phyloP scores from a whole-genome alignment of 2,329 filamentous ascomycete species.

The Dothideomycetes sp. region DNA sequence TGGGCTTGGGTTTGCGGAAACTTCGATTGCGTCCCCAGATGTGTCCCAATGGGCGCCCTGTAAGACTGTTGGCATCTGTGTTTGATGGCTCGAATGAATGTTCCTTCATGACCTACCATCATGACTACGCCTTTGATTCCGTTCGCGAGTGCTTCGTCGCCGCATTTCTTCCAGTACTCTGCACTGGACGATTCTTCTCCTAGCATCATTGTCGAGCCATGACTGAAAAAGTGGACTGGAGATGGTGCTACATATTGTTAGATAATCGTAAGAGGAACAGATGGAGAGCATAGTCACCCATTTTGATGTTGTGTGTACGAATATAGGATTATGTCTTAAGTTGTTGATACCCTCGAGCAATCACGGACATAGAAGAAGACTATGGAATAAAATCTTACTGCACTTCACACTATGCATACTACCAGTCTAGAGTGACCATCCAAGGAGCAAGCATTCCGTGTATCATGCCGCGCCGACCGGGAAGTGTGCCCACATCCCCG shows the following conservation, averaged over 20 bases:
- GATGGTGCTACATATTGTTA: constrained; percentile 20
- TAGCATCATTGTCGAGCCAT: constrained; percentile 63
- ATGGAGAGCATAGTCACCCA: neutral
- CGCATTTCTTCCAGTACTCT: constrained; percentile 54
- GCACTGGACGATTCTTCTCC: constrained; percentile 52
- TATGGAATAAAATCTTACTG: too few relatives aligned
- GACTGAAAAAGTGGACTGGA: constrained; percentile 57
- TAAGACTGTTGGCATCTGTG: constrained; percentile 4
- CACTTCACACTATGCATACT: too few relatives aligned
- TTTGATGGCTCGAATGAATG: neutral
- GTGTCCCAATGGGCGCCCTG: constrained; percentile 58
- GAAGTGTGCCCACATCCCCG: too few relatives aligned
- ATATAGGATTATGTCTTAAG: too few relatives aligned
- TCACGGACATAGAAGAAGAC: too few relatives aligned
- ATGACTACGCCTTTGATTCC: constrained; percentile 53
- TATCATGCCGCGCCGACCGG: too few relatives aligned
- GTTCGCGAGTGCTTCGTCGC: constrained; percentile 49
- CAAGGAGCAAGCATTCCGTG: too few relatives aligned
- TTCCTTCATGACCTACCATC: constrained; percentile 40
- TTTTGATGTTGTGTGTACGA: too few relatives aligned
- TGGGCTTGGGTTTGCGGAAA: constrained; percentile 50
- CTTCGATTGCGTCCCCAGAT: constrained; percentile 44
- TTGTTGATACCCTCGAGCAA: too few relatives aligned
- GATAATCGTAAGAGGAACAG: neutral
- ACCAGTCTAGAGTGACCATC: too few relatives aligned